Evolutionary conservation across 202 grass and related monocot species (phyloP), one percentile per base, ranked within the genome.

Genomic region (Brachypodium distachyon): DNA sequence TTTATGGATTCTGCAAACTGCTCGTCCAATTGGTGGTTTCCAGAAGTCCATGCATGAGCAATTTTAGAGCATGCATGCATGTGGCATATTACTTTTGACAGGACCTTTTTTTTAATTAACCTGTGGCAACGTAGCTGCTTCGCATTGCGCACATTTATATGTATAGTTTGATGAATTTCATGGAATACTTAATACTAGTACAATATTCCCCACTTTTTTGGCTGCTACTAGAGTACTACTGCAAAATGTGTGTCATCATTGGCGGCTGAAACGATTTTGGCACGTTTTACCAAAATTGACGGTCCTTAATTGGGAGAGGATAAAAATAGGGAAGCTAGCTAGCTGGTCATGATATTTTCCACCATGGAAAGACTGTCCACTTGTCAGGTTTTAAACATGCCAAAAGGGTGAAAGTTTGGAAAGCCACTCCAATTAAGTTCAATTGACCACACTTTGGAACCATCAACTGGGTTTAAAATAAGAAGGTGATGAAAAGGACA

Each of bases 261-360:
- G 66, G 78, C 72, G 65, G 78, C 84, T 64, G 72, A 64, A 57
- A 27, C 65, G n/a, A 55, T 77, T 60, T 81, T 25, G 55, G 36
- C 64, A 72, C 63, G 62, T 18, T n/a, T n/a, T 75, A 42, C 34
- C 42, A 36, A 69, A 44, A n/a, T n/a, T n/a, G n/a, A n/a, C n/a
- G n/a, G n/a, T n/a, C n/a, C n/a, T n/a, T n/a, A n/a, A n/a, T n/a
- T n/a, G n/a, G n/a, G n/a, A n/a, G n/a, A n/a, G n/a, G n/a, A n/a
- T 50, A 22, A 54, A 28, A 39, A 18, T 56, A 53, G 39, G 40
- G 27, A 41, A 5, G 13, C 43, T 6, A 72, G 19, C 13, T 63
- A 39, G 28, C 57, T 61, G 17, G 39, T 40, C 29, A 1, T 63
- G 46, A 40, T 49, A n/a, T 31, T 48, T 79, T 85, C 49, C 76